Percentiles rank a stretch among this genome's conserved stretches.
Evolutionary conservation across 2,329 filamentous ascomycete genomes (phyloP).

Genomic region (Claviceps lovelessii): DNA sequence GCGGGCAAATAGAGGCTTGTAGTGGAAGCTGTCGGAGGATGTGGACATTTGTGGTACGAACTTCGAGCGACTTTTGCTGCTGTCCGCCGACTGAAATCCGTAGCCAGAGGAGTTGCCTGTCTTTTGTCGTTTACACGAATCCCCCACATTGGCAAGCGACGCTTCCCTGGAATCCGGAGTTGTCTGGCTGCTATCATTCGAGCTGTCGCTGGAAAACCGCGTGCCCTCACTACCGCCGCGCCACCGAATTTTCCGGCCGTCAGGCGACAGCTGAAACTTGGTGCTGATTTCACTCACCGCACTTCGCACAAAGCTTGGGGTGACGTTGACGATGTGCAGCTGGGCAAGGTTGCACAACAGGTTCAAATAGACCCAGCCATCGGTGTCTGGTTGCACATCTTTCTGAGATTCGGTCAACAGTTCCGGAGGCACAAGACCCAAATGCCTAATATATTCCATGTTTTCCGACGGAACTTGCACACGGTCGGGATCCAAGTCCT

Average conservation of each 20-base stretch:
- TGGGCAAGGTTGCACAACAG: conserved; percentile 70
- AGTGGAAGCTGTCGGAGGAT: conserved; percentile 41
- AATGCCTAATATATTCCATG: conserved; percentile 62
- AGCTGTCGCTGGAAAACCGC: conserved; percentile 49
- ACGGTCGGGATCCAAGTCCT: conserved; percentile 67
- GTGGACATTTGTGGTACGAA: conserved; percentile 23
- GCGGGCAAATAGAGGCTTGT: conserved; percentile 48
- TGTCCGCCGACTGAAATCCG: conserved; percentile 18
- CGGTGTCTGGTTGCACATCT: conserved; percentile 45
- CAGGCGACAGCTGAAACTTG: conserved; percentile 62
- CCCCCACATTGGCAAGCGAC: conserved; percentile 27
- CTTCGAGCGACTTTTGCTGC: conserved; percentile 26
- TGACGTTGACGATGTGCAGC: conserved; percentile 73
- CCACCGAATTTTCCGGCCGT: conserved; percentile 71
- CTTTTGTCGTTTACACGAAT: conserved; percentile 32
- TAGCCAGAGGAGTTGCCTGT: conserved; percentile 21
- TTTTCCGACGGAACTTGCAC: conserved; percentile 63
- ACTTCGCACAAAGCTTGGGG: conserved; percentile 58
- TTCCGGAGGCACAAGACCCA: conserved; percentile 51
- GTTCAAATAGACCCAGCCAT: conserved; percentile 75
- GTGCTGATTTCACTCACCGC: conserved; percentile 57
- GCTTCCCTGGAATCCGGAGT: conserved; percentile 37
- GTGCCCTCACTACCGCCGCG: conserved; percentile 53
- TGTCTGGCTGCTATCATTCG: conserved; percentile 31
- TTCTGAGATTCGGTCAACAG: conserved; percentile 24